Conservation (phyloP, 140 eudicot genomes). For the Flaveria floridana region DNA sequence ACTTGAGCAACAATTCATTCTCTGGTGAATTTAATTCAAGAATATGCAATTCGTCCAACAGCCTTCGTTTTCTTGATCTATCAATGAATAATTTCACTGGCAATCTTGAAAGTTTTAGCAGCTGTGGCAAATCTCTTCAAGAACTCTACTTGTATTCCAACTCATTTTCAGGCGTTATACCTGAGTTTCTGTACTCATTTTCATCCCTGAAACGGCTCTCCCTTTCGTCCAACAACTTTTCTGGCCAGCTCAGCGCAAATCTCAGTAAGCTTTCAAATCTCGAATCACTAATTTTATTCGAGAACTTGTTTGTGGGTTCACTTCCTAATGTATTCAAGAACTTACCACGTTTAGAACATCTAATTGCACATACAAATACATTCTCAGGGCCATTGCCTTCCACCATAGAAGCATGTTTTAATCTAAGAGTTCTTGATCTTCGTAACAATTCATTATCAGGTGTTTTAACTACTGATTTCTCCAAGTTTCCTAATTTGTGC, state of each 20-base stretch:
- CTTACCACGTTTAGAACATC: conserved; percentile 49
- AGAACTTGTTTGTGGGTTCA: conserved; percentile 61
- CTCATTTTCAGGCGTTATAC: conserved; percentile 65
- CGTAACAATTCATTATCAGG: conserved; percentile 82
- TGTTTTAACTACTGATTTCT: conserved; percentile 53
- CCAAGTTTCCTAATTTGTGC: conserved; percentile 49
- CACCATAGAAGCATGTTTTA: conserved; percentile 56
- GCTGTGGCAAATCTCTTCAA: conserved; percentile 57
- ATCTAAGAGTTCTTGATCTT: conserved; percentile 67
- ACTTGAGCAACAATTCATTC: conserved; percentile 66
- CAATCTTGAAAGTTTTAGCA: conserved; percentile 50
- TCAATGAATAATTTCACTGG: conserved; percentile 70
- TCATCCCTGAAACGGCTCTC: conserved; percentile 60
- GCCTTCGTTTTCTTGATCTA: conserved; percentile 63
- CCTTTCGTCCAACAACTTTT: conserved; percentile 61
- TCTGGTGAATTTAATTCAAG: conserved; percentile 48
- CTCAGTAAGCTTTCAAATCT: conserved; percentile 75
- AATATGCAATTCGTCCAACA: conserved; percentile 47
- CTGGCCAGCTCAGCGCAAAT: conserved; percentile 65
- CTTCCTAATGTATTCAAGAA: conserved; percentile 76
- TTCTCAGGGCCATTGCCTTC: conserved; percentile 80
- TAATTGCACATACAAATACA: conserved; percentile 61
- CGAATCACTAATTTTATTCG: conserved; percentile 43
- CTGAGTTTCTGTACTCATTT: conserved; percentile 59
- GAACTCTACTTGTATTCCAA: conserved; percentile 56